phyloP scores from a whole-genome alignment of 2,329 filamentous ascomycete species.

The Verticillium isaacii region DNA sequence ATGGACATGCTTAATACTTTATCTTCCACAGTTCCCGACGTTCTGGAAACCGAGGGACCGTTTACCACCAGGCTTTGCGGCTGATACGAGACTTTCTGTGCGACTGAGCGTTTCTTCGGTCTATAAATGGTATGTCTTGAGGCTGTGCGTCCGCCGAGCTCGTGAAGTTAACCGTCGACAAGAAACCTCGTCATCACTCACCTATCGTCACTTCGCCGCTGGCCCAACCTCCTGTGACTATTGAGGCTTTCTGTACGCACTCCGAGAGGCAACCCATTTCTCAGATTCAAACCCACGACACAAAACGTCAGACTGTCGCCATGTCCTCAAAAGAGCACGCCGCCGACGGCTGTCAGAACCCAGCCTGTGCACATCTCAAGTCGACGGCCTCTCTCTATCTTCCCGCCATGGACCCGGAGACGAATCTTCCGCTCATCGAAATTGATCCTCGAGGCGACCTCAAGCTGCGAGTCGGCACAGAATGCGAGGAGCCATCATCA shows the following conservation, averaged over 20 bases:
- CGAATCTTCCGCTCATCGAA: background rate
- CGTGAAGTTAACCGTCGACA: background rate
- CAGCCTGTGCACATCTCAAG: background rate
- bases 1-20: background rate
- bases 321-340: background rate
- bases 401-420: background rate
- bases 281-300: background rate
- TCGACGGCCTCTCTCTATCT: background rate
- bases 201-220: background rate
- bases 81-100: background rate
- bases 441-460: constrained; percentile 13
- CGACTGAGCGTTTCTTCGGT: background rate
- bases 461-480: constrained; percentile 3
- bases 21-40: background rate
- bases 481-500: background rate
- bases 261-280: no score
- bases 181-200: background rate
- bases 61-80: background rate
- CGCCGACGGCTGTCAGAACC: background rate
- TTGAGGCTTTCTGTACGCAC: no score
- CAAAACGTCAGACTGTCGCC: background rate
- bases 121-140: background rate
- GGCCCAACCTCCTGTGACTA: no score
- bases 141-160: background rate
- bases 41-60: background rate